These are phyloP conservation scores for Citrus maxima DNA, from an alignment of 345 rosid genomes.

Conservation along the genomic window DNA sequence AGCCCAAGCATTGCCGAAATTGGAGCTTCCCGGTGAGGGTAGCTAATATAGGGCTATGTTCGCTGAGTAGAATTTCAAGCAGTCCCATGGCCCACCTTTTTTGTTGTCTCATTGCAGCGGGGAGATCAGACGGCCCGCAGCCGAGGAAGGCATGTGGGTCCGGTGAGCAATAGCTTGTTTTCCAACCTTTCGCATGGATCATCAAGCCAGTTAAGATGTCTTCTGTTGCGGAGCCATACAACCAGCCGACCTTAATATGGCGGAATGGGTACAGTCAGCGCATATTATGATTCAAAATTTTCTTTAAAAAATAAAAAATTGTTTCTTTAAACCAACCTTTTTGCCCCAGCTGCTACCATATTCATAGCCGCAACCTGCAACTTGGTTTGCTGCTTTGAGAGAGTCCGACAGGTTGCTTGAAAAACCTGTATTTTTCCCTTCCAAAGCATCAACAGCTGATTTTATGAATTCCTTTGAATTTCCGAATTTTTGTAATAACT, in stretches of 20 bases:
- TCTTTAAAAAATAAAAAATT: too few species aligned
- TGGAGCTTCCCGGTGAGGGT: constrained; percentile 30
- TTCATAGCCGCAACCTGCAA: constrained; percentile 50
- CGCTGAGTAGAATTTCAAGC: constrained; percentile 45
- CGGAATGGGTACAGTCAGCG: neutral
- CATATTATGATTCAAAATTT: neutral
- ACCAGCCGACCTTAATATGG: constrained; percentile 48
- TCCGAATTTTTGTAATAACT: constrained; percentile 35
- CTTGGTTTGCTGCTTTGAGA: constrained; percentile 36
- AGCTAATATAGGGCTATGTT: constrained; percentile 34
- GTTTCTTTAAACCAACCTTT: constrained; percentile 15
- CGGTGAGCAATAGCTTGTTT: constrained; percentile 19
- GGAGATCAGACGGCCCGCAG: constrained; percentile 39
- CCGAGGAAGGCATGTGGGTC: constrained; percentile 61
- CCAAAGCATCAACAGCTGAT: constrained; percentile 41
- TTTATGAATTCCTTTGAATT: constrained; percentile 36
- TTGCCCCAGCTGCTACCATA: constrained; percentile 51
- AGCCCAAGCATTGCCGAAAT: constrained; percentile 45
- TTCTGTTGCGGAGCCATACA: constrained; percentile 59
- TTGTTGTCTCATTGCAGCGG: constrained; percentile 40
- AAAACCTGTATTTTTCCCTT: constrained; percentile 24
- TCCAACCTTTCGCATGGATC: constrained; percentile 64
- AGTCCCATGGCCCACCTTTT: constrained; percentile 68
- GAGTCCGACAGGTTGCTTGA: constrained; percentile 5
- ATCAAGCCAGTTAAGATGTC: constrained; percentile 48